Evolutionary conservation across 2,329 filamentous ascomycete genomes (phyloP).

Genomic region (Triangularia setosa): DNA sequence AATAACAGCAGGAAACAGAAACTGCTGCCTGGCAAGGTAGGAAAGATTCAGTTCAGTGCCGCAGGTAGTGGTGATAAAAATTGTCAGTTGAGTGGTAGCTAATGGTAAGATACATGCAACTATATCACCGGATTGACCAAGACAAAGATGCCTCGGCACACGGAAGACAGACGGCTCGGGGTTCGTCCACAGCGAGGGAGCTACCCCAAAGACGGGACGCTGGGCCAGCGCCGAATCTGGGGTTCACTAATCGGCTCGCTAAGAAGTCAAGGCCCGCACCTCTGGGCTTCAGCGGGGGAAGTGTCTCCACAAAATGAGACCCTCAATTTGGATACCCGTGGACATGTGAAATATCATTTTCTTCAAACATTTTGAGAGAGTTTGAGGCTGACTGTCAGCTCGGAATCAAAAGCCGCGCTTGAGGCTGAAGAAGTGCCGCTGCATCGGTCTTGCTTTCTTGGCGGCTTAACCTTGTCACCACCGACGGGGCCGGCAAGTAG

Average conservation of each 20-base stretch:
- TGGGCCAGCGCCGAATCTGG: slow-evolving; percentile 2
- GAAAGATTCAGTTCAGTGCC: background rate
- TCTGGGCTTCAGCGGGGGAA: background rate
- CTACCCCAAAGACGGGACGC: slow-evolving; percentile 2
- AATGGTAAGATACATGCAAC: background rate
- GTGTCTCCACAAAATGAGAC: background rate
- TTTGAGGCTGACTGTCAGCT: background rate
- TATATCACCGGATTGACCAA: background rate
- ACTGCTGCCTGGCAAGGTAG: background rate
- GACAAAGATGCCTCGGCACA: slow-evolving; percentile 5
- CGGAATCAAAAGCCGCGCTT: background rate
- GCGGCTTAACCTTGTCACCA: background rate
- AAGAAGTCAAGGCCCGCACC: background rate
- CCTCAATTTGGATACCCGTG: background rate
- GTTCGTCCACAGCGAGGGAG: background rate
- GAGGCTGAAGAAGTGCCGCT: background rate
- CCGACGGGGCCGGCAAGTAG: background rate
- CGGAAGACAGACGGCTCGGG: background rate
- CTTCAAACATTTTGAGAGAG: background rate
- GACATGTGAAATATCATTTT: background rate
- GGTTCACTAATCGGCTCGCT: slow-evolving; percentile 7
- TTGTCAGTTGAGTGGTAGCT: background rate
- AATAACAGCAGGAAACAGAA: background rate
- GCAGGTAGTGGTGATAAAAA: background rate
- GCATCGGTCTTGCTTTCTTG: background rate